These are phyloP conservation scores for Nakazawaea ambrosiae DNA, from an alignment of 805 yeast genomes.

Conservation along the genomic window DNA sequence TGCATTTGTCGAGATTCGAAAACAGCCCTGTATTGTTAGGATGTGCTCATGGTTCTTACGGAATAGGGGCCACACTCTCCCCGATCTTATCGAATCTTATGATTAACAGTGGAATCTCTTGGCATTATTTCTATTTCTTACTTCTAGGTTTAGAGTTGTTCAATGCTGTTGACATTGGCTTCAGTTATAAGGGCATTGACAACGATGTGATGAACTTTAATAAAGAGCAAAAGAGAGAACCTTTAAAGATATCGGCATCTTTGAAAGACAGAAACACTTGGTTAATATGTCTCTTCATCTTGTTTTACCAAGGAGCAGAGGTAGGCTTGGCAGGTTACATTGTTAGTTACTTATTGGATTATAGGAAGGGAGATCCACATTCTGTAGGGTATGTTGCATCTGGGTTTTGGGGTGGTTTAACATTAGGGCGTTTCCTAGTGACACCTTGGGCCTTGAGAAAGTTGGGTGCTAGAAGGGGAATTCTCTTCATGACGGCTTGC, in stretches of 20 bases:
- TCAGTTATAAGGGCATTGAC: constrained; percentile 42
- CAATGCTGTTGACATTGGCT: constrained; percentile 27
- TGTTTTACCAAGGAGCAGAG: constrained; percentile 65
- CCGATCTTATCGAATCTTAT: constrained; percentile 59
- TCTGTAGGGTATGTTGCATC: constrained; percentile 58
- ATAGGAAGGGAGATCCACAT: constrained; percentile 40
- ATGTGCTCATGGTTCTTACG: constrained; percentile 62
- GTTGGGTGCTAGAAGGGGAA: constrained; percentile 38
- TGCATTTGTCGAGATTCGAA: constrained; percentile 40
- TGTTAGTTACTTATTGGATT: constrained; percentile 51
- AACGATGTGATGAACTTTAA: constrained; percentile 33
- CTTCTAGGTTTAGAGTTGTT: constrained; percentile 30
- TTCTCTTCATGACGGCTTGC: constrained; percentile 25
- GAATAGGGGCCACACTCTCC: constrained; percentile 63
- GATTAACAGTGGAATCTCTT: constrained; percentile 36
- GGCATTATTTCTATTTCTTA: constrained; percentile 48
- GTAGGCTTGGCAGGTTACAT: constrained; percentile 68
- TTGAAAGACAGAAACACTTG: constrained; percentile 34
- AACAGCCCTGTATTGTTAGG: constrained; percentile 56
- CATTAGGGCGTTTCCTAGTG: constrained; percentile 52
- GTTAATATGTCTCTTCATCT: constrained; percentile 44
- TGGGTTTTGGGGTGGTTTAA: constrained; percentile 70
- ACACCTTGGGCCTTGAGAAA: constrained; percentile 30
- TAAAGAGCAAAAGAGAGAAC: constrained; percentile 15
- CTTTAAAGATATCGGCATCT: constrained; percentile 1